Base-by-base conservation (phyloP, 768 basidiomycete genomes). In the Trametes cingulata region DNA sequence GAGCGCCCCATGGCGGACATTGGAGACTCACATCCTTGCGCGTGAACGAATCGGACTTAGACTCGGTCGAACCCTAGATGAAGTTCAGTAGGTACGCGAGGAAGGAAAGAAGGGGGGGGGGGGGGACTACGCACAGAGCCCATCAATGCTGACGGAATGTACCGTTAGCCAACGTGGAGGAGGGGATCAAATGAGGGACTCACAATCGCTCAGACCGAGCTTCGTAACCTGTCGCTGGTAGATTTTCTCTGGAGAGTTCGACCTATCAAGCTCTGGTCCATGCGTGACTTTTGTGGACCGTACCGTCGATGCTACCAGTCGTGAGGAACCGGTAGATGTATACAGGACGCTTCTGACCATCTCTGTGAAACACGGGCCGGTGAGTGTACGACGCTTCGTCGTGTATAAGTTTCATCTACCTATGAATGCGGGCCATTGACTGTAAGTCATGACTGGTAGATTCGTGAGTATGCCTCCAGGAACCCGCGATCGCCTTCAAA, bases 361-460 rank as follows among this genome's bases (percentile, higher is more conserved):
- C 95, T 19, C 94, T 95, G 65, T 36, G 36, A 53, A 62, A 46
- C 20, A 14, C 54, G n/a, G n/a, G 48, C 60, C n/a, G n/a, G 60
- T 52, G n/a, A 20, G 39, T 52, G 22, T 59, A 52, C 19, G 58
- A 37, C 42, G n/a, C 40, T 53, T 33, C 12, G 41, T 48, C 14
- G 29, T 10, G 27, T 39, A 37, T 14, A 48, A 33, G n/a, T n/a
- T 5, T 35, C 60, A 20, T 76, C 46, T 61, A 93, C 93, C 93
- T 83, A 74, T 96, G 93, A 70, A 95, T 96, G 49, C 96, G 85
- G 52, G 95, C 96, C 96, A 98, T 98, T 1, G 97, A 89, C 73
- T 99, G 97, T 17, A 95, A 73, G 75, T 99, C 97, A 67, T 91
- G 91, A 67, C 90, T 93, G 56, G 20, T 19, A 22, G 27, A 56